Percentiles rank a stretch among this genome's conserved stretches.
Evolutionary conservation across 106 monocot species (phyloP).

Genomic region (Cymbidium sinense): DNA sequence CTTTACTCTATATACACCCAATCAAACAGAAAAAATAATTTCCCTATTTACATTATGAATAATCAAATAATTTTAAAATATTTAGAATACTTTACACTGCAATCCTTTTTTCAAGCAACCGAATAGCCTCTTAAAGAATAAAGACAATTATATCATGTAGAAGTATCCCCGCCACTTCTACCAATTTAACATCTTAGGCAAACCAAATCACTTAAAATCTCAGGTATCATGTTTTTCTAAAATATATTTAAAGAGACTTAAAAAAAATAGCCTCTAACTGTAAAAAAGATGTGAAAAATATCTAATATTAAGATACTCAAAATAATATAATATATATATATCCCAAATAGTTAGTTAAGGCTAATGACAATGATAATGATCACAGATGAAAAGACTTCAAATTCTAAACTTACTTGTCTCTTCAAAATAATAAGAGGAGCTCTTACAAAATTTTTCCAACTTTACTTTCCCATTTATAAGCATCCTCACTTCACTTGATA

Average conservation of each 20-base stretch:
- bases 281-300: not conserved
- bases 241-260: not conserved
- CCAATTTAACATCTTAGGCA: not conserved
- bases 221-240: no score
- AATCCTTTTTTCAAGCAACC: no score
- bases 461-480: slow-evolving; percentile 1
- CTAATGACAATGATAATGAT: not conserved
- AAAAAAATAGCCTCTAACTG: not conserved
- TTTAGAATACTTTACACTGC: no score
- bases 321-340: not conserved
- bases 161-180: no score
- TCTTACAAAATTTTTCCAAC: slow-evolving; percentile 2
- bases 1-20: no score
- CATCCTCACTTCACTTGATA: not conserved
- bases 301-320: not conserved
- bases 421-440: slow-evolving; percentile 5
- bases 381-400: not conserved
- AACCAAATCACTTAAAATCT: not conserved
- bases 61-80: no score
- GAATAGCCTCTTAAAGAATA: no score
- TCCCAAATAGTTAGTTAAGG: not conserved
- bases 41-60: no score
- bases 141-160: no score
- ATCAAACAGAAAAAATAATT: no score
- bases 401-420: slow-evolving; percentile 2